Evolutionary conservation across 306 rosid species (phyloP).

Genomic region (Macrotyloma uniflorum): DNA sequence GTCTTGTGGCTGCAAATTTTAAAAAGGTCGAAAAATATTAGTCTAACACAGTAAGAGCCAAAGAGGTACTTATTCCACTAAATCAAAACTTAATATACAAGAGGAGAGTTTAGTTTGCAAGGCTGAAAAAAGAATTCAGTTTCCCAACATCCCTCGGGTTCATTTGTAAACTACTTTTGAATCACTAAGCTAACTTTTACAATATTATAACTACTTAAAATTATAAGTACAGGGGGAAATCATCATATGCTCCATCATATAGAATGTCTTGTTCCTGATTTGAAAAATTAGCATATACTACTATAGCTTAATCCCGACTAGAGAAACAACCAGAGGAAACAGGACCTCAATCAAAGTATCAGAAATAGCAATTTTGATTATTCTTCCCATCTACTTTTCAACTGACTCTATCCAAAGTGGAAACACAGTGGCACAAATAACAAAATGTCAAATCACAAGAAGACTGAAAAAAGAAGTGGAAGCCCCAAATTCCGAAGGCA

Average conservation of each 20-base stretch:
- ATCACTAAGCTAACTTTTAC: slow-evolving; percentile 1
- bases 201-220: slow-evolving; percentile 1
- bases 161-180: slow-evolving; percentile 2
- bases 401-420: too few relatives aligned
- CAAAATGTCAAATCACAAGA: background rate
- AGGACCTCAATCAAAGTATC: background rate
- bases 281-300: slow-evolving; percentile 4
- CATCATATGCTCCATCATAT: background rate
- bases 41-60: background rate
- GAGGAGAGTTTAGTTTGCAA: background rate
- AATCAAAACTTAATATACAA: slow-evolving; percentile 12
- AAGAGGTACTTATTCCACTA: background rate
- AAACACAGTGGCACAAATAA: background rate
- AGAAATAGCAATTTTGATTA: background rate
- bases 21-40: background rate
- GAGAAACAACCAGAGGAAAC: slow-evolving; percentile 7
- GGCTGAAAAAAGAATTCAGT: background rate
- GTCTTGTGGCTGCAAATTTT: slow-evolving; percentile 85
- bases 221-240: slow-evolving; percentile 8
- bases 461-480: background rate
- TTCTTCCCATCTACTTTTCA: background rate
- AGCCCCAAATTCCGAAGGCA: slow-evolving; percentile 2
- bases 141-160: background rate
- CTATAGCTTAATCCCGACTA: slow-evolving; percentile 12
- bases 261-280: background rate